phyloP scores from a whole-genome alignment of 176 grass and related monocot genomes.

The Eleusine indica region DNA sequence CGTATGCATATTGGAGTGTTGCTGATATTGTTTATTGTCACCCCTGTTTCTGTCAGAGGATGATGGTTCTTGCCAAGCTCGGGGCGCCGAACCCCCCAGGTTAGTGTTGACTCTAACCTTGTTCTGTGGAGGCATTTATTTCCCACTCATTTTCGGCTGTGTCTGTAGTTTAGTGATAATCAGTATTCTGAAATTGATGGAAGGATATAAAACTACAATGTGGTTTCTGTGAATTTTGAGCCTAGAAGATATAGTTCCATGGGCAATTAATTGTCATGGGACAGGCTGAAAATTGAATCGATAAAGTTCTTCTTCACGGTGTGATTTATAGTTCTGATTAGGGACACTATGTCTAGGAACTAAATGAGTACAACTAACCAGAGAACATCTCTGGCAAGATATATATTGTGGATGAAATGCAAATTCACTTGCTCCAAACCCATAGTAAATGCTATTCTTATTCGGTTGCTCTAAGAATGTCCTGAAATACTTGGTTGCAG shows the following conservation, averaged over 20 bases:
- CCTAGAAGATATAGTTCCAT: background rate
- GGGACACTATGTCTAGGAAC: background rate
- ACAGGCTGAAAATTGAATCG: too few relatives aligned
- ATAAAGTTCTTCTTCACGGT: background rate
- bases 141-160: background rate
- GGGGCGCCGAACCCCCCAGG: background rate
- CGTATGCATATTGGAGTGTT: background rate
- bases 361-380: background rate
- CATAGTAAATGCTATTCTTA: constrained; percentile 2
- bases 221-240: background rate
- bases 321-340: background rate
- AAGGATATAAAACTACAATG: background rate
- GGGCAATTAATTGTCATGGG: background rate
- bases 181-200: background rate
- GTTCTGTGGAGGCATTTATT: background rate
- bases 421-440: background rate
- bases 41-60: background rate
- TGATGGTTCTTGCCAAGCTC: constrained; percentile 18
- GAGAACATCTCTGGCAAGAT: background rate
- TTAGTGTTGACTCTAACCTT: background rate
- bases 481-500: constrained; percentile 44
- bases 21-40: background rate
- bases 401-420: background rate
- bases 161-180: background rate
- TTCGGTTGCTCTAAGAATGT: background rate